Percentiles rank a stretch among this genome's conserved stretches.
Evolutionary conservation across 805 yeast species (phyloP).

Genomic region (Wickerhamiella qilinensis): DNA sequence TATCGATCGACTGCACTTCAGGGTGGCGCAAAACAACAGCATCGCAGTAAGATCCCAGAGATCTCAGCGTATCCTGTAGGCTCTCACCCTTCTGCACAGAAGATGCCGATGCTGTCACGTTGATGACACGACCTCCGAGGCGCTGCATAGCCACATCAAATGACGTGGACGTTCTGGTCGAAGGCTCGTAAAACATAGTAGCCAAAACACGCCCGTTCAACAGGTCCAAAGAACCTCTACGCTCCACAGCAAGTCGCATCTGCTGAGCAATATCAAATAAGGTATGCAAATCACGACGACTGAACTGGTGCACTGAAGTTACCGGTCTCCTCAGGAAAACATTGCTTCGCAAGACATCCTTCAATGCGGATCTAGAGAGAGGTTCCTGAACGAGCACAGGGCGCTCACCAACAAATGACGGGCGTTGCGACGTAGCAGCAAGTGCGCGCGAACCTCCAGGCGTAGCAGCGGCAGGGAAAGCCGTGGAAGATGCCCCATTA

Average conservation of each 20-base stretch:
- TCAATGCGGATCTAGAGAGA: conserved; percentile 50
- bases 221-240: conserved; percentile 85
- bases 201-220: conserved; percentile 82
- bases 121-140: conserved; percentile 91
- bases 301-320: conserved; percentile 73
- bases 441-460: conserved; percentile 4
- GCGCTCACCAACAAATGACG: conserved; percentile 15
- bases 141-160: conserved; percentile 99
- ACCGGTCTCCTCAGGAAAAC: conserved; percentile 83
- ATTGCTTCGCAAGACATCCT: conserved; percentile 67
- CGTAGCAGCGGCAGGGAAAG: conserved; percentile 12
- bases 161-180: conserved; percentile 91
- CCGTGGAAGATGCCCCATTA: conserved; percentile 2
- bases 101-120: conserved; percentile 73
- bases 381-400: conserved; percentile 19
- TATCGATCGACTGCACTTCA: conserved; percentile 73
- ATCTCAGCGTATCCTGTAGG: conserved; percentile 87
- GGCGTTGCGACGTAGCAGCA: conserved; percentile 7
- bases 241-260: conserved; percentile 90
- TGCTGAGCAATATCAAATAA: conserved; percentile 96
- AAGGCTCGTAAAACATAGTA: conserved; percentile 95
- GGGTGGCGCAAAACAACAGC: conserved; percentile 97
- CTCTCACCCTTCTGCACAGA: conserved; percentile 98
- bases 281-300: conserved; percentile 78
- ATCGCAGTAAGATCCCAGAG: conserved; percentile 89